A percentile compares a stretch with the other conserved stretches of the same genome.
Conservation (phyloP, 176 grass and related monocot species). For the Coix lacrymajobi region DNA sequence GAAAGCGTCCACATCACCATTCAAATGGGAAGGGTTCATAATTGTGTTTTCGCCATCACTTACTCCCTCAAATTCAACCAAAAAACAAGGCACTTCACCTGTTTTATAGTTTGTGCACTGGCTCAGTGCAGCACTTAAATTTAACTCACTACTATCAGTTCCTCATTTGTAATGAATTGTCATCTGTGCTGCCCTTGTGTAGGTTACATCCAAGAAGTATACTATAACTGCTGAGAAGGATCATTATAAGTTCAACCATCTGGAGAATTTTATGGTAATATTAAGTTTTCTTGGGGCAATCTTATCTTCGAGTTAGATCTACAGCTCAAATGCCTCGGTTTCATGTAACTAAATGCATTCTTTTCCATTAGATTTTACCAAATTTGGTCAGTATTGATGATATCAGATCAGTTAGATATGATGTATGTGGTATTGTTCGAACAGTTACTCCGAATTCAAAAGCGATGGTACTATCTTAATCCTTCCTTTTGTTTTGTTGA, state of each 20-base stretch:
- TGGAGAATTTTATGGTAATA: slow-evolving; percentile 92
- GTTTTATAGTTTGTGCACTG: neutral
- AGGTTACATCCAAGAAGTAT: slow-evolving; percentile 96
- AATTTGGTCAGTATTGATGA: slow-evolving; percentile 92
- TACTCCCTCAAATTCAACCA: neutral
- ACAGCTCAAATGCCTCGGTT: neutral
- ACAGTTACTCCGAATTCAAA: slow-evolving; percentile 77
- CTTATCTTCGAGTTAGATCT: neutral
- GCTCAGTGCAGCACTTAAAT: neutral
- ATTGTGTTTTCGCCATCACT: slow-evolving; percentile 16
- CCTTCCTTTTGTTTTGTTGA: neutral
- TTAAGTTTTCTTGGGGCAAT: slow-evolving; percentile 20
- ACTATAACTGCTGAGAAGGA: slow-evolving; percentile 76
- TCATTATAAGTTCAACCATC: slow-evolving; percentile 80
- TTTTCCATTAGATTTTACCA: slow-evolving; percentile 72
- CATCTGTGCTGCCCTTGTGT: slow-evolving; percentile 34
- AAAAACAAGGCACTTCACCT: neutral
- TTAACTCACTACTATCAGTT: neutral
- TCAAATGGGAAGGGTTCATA: neutral
- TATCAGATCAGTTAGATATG: slow-evolving; percentile 65
- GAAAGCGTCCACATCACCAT: neutral
- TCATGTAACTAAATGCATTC: slow-evolving; percentile 11
- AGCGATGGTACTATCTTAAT: slow-evolving; percentile 67
- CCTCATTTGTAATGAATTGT: neutral
- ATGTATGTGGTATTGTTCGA: slow-evolving; percentile 91